Percentiles rank a stretch among this genome's conserved stretches.
Evolutionary conservation across 306 rosid genomes (phyloP).

Genomic region (Vigna reflexopilosa): DNA sequence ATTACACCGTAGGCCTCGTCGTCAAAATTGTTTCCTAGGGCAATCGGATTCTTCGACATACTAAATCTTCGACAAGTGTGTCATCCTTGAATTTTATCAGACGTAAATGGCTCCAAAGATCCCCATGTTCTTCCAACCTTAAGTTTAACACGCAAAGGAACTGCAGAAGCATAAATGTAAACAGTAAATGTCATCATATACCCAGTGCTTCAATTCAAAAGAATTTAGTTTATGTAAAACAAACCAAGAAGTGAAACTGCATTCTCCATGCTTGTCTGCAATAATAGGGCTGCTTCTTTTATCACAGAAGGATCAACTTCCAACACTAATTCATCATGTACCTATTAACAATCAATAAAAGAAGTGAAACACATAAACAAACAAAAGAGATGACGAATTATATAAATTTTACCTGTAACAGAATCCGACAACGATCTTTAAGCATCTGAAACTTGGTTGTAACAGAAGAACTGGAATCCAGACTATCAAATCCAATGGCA

Average conservation of each 20-base stretch:
- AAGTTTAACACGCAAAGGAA: conserved; percentile 86
- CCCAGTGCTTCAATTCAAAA: conserved; percentile 16
- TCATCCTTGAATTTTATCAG: conserved; percentile 50
- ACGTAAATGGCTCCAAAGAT: conserved; percentile 74
- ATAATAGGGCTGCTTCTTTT: conserved; percentile 79
- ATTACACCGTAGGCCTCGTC: conserved; percentile 25
- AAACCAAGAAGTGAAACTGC: conserved; percentile 89
- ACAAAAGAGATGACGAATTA: conserved; percentile 21
- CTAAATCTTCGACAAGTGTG: conserved; percentile 25
- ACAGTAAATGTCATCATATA: conserved; percentile 38
- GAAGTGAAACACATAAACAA: conserved; percentile 15
- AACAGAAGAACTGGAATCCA: conserved; percentile 55
- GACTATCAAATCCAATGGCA: conserved; percentile 50
- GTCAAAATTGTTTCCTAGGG: neutral
- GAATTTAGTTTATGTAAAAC: conserved; percentile 34
- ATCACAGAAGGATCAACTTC: conserved; percentile 83
- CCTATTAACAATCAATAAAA: conserved; percentile 58
- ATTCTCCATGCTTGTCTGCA: conserved; percentile 88
- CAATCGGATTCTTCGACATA: conserved; percentile 12
- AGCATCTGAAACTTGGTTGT: conserved; percentile 54
- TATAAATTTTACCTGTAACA: conserved; percentile 75
- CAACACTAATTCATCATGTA: conserved; percentile 92
- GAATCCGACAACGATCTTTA: conserved; percentile 76
- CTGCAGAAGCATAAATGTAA: conserved; percentile 56
- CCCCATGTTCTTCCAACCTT: conserved; percentile 97